These are phyloP conservation scores for Penicillium vulpinum DNA, from an alignment of 2,329 filamentous ascomycete species.

Conservation along the genomic window DNA sequence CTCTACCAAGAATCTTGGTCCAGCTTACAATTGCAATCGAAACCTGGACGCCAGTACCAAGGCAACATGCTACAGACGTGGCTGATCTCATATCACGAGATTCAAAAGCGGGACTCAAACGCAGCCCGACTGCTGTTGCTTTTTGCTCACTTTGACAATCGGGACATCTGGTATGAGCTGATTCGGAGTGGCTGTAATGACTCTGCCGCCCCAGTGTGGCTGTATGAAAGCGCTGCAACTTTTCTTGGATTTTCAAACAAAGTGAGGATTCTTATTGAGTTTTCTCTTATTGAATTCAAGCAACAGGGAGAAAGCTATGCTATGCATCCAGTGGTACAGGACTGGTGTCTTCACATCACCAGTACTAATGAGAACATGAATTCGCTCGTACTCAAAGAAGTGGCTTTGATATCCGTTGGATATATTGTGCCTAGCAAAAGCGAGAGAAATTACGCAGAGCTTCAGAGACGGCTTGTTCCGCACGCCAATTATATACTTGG, in stretches of 20 bases:
- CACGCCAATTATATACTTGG: conserved; percentile 18
- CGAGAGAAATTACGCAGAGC: conserved; percentile 8
- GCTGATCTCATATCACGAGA: conserved; percentile 40
- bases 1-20: conserved; percentile 44
- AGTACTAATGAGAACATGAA: conserved; percentile 2
- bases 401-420: conserved; percentile 21
- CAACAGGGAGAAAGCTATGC: conserved; percentile 27
- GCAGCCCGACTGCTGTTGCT: conserved; percentile 42
- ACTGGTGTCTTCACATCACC: conserved; percentile 20
- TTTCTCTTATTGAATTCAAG: conserved; percentile 29
- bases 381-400: conserved; percentile 5
- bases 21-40: conserved; percentile 17
- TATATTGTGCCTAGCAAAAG: conserved; percentile 3
- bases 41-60: conserved; percentile 22
- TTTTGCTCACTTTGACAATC: conserved; percentile 47
- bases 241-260: conserved; percentile 21
- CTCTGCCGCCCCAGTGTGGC: conserved; percentile 19
- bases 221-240: conserved; percentile 16
- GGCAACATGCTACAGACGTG: conserved; percentile 37
- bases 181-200: conserved; percentile 20
- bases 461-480: conserved; percentile 21
- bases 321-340: conserved; percentile 31
- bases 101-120: conserved; percentile 33
- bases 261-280: conserved; percentile 24
- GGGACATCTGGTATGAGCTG: conserved; percentile 51